phyloP scores from a whole-genome alignment of 1,139 yeast species.

The Hanseniaspora sp. region DNA sequence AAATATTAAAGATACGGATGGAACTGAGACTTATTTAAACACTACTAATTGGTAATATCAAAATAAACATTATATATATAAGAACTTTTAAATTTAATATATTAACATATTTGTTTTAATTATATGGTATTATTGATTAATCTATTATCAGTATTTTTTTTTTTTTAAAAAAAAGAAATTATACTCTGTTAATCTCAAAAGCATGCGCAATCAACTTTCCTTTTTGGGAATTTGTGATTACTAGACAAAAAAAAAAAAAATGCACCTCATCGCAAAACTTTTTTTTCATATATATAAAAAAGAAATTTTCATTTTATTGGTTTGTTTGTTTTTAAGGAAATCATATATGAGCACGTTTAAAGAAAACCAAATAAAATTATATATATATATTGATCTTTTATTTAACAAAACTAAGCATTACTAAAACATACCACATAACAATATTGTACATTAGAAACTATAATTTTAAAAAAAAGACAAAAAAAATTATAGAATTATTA shows the following conservation, averaged over 20 bases:
- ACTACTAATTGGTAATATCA: slow-evolving; percentile 10
- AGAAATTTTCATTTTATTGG: neutral
- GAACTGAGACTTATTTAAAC: neutral
- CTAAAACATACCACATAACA: neutral
- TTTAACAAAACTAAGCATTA: too few species aligned
- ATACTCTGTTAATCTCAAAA: neutral
- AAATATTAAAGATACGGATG: neutral
- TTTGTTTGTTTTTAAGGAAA: neutral
- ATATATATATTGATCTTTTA: too few species aligned
- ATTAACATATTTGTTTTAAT: neutral
- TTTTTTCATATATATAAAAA: neutral
- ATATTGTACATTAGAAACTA: neutral
- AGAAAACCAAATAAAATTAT: neutral
- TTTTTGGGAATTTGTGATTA: slow-evolving; percentile 22
- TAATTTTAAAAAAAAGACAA: neutral
- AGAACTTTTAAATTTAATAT: too few species aligned
- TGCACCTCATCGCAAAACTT: neutral
- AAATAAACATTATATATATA: too few species aligned
- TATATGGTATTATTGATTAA: neutral
- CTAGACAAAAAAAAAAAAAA: slow-evolving; percentile 17
- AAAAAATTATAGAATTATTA: neutral
- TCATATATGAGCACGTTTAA: too few species aligned
- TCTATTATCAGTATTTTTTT: neutral
- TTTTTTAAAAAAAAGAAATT: neutral
- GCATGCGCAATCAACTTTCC: neutral